A percentile compares a stretch with the other conserved stretches of the same genome.
Conservation (phyloP, 345 rosid genomes). For the Clarkia xantiana region DNA sequence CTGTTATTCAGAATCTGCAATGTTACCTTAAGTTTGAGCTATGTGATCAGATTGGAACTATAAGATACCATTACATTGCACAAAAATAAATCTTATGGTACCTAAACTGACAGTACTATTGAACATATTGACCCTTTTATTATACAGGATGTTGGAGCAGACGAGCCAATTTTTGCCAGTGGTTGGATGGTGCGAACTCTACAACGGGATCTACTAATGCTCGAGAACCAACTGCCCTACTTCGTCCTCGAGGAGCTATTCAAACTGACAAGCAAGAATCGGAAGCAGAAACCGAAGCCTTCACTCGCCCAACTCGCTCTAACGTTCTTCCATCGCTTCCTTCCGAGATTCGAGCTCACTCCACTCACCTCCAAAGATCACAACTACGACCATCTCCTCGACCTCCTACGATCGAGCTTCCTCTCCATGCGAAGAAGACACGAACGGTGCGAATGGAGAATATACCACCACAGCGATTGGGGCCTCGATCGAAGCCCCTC, state of each 20-base stretch:
- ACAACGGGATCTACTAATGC: conserved; percentile 19
- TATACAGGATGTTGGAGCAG: neutral
- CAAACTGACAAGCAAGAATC: neutral
- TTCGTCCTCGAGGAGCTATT: conserved; percentile 10
- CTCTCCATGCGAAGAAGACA: conserved; percentile 6
- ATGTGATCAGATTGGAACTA: no score
- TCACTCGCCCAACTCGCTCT: conserved; percentile 7
- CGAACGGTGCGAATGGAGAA: no score
- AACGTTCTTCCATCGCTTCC: conserved; percentile 15
- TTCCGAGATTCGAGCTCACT: conserved; percentile 4
- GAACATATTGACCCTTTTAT: no score
- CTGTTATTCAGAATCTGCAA: no score
- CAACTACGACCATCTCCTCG: conserved; percentile 11
- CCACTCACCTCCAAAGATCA: neutral
- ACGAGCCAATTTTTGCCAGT: neutral
- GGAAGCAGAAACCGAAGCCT: neutral
- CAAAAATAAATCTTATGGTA: no score
- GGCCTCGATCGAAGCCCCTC: neutral
- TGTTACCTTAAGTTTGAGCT: no score
- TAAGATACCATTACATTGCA: no score
- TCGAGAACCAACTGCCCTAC: conserved; percentile 21
- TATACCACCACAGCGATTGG: no score
- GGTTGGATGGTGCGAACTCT: conserved; percentile 22
- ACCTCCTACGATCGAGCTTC: conserved; percentile 17
- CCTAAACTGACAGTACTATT: no score